phyloP scores from a whole-genome alignment of 495 filamentous ascomycete genomes.

The Lasiosphaeria ovina region DNA sequence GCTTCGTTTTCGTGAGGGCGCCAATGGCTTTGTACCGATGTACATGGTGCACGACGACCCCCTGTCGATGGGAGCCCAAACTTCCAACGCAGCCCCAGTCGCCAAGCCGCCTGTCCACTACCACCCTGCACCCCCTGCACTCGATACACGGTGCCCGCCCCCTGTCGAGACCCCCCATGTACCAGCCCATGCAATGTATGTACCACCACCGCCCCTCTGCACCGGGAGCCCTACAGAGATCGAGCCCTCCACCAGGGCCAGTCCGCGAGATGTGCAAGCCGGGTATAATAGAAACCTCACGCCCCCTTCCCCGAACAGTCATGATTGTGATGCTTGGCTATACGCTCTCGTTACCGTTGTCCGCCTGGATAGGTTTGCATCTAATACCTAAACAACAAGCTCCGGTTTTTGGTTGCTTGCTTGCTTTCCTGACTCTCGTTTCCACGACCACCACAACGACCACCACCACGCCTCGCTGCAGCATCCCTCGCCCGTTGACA shows the following conservation, averaged over 20 bases:
- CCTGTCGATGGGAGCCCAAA: slow-evolving; percentile 16
- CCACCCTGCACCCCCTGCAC: slow-evolving; percentile 6
- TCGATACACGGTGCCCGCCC: not conserved
- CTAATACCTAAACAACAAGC: slow-evolving; percentile 9
- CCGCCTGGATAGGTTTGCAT: slow-evolving; percentile 5
- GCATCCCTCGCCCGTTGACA: not conserved
- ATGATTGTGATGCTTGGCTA: not conserved
- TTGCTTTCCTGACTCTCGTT: slow-evolving; percentile 13
- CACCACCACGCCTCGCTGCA: slow-evolving; percentile 2
- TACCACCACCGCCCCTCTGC: slow-evolving; percentile 29
- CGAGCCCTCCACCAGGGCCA: slow-evolving; percentile 33
- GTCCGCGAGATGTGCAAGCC: slow-evolving; percentile 25
- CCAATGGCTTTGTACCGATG: slow-evolving; percentile 22
- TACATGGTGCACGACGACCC: not conserved
- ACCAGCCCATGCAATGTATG: slow-evolving; percentile 29
- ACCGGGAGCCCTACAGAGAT: slow-evolving; percentile 29
- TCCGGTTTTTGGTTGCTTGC: not conserved
- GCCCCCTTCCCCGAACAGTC: slow-evolving; percentile 13
- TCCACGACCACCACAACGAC: not conserved
- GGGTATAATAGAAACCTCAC: slow-evolving; percentile 37
- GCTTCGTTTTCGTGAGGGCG: slow-evolving; percentile 27
- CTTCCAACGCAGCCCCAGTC: slow-evolving; percentile 16
- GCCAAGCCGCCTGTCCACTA: slow-evolving; percentile 16
- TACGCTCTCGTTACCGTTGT: slow-evolving; percentile 15
- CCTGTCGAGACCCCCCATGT: not conserved